Evolutionary conservation across 2,329 filamentous ascomycete species (phyloP).

Genomic region (Drechslera avenae): DNA sequence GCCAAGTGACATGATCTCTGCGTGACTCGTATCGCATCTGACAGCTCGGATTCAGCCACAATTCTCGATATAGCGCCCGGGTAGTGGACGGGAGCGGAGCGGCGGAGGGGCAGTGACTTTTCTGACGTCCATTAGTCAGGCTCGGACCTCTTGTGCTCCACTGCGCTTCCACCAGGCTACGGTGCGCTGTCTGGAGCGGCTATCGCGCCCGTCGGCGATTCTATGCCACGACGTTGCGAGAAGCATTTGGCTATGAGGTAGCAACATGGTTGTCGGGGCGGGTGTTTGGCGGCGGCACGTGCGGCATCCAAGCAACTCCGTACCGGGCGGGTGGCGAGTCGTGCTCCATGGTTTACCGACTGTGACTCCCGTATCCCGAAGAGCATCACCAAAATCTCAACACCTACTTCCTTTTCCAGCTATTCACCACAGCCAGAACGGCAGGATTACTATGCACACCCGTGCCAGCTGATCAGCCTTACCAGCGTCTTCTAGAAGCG

Average conservation of each 20-base stretch:
- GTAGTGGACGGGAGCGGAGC: slow-evolving; percentile 11
- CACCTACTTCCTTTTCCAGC: background rate
- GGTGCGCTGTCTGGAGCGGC: slow-evolving; percentile 12
- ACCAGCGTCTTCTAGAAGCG: slow-evolving; percentile 1
- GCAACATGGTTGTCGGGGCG: background rate
- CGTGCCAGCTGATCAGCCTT: background rate
- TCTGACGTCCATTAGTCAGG: slow-evolving; percentile 34
- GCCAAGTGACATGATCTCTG: slow-evolving; percentile 23
- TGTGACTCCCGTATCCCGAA: too few species aligned
- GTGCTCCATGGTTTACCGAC: background rate
- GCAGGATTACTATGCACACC: background rate
- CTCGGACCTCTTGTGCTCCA: slow-evolving; percentile 18
- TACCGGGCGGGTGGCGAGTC: too few species aligned
- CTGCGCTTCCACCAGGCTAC: slow-evolving; percentile 1
- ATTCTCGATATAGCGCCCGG: slow-evolving; percentile 30
- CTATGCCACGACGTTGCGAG: background rate
- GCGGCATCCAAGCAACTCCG: background rate
- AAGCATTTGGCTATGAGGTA: background rate
- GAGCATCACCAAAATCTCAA: too few species aligned
- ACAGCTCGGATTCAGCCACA: slow-evolving; percentile 36
- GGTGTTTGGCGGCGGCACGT: background rate
- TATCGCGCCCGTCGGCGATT: slow-evolving; percentile 13
- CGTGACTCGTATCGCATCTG: slow-evolving; percentile 34
- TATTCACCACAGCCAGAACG: background rate
- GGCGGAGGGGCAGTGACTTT: slow-evolving; percentile 20